These are phyloP conservation scores for Sicyos edulis DNA, from an alignment of 306 rosid species.

Conservation along the genomic window DNA sequence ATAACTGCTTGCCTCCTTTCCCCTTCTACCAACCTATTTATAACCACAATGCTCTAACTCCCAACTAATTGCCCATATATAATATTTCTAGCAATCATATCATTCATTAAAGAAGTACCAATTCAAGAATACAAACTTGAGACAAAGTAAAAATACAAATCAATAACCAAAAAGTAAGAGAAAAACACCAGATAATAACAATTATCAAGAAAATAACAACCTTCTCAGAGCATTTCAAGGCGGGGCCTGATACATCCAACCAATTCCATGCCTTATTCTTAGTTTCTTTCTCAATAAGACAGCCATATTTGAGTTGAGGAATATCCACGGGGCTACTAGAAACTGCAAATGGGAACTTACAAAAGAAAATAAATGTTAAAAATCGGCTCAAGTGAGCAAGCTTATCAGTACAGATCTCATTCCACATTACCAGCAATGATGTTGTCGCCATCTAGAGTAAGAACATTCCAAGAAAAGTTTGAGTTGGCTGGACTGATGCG, in stretches of 20 bases:
- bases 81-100: too few relatives aligned
- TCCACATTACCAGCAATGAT: conserved; percentile 72
- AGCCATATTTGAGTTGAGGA: conserved; percentile 78
- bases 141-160: too few relatives aligned
- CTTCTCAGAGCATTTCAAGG: conserved; percentile 62
- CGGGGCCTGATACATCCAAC: conserved; percentile 56
- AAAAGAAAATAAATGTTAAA: conserved; percentile 15
- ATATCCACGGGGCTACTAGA: conserved; percentile 80
- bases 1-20: too few relatives aligned
- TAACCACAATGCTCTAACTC: too few relatives aligned
- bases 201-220: conserved; percentile 29
- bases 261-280: conserved; percentile 58
- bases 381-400: conserved; percentile 14
- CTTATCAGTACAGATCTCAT: conserved; percentile 23
- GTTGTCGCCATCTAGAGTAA: conserved; percentile 69
- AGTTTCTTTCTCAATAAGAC: conserved; percentile 44
- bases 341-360: conserved; percentile 41
- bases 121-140: too few relatives aligned
- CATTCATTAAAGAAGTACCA: too few relatives aligned
- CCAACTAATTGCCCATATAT: too few relatives aligned
- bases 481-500: conserved; percentile 61
- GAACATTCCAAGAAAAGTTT: conserved; percentile 70
- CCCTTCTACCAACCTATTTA: too few relatives aligned
- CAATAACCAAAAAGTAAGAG: too few relatives aligned
- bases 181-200: too few relatives aligned